A percentile compares a stretch with the other conserved stretches of the same genome.
Conservation (phyloP, 2,329 filamentous ascomycete species). For the Penicillium hordei region DNA sequence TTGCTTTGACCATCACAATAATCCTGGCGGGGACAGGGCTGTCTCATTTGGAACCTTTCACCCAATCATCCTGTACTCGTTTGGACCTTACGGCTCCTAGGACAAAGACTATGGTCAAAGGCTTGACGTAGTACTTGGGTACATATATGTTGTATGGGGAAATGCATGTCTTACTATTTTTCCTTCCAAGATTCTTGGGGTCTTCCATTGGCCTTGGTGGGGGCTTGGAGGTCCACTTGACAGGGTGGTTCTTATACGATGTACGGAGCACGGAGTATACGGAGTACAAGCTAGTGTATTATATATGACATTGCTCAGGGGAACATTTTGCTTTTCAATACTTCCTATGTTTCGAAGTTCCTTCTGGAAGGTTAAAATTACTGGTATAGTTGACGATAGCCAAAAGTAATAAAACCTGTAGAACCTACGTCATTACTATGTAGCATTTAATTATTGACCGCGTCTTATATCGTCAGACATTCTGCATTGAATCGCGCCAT, state of each 20-base stretch:
- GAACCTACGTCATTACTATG: not conserved
- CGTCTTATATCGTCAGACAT: not conserved
- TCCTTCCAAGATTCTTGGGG: constrained; percentile 27
- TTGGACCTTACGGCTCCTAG: not conserved
- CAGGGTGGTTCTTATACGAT: constrained; percentile 18
- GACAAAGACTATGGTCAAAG: not conserved
- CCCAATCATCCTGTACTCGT: not conserved
- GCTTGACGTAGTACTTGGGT: not conserved
- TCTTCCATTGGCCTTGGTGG: constrained; percentile 28
- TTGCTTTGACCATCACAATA: not conserved
- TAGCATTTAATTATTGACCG: not conserved
- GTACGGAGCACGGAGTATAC: not conserved
- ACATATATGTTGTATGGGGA: not conserved
- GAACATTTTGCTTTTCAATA: not conserved
- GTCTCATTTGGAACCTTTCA: not conserved
- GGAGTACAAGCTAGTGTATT: constrained; percentile 3
- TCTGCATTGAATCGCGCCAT: not conserved
- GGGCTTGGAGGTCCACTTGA: constrained; percentile 24
- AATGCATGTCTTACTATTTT: constrained; percentile 17
- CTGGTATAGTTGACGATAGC: not conserved
- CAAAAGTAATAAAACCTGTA: not conserved
- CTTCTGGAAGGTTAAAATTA: constrained; percentile 11
- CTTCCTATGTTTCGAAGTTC: not conserved
- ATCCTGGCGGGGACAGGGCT: not conserved
- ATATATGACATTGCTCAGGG: not conserved